These are phyloP conservation scores for Rhododendron vialii DNA, from an alignment of 148 eudicot species.

Conservation along the genomic window DNA sequence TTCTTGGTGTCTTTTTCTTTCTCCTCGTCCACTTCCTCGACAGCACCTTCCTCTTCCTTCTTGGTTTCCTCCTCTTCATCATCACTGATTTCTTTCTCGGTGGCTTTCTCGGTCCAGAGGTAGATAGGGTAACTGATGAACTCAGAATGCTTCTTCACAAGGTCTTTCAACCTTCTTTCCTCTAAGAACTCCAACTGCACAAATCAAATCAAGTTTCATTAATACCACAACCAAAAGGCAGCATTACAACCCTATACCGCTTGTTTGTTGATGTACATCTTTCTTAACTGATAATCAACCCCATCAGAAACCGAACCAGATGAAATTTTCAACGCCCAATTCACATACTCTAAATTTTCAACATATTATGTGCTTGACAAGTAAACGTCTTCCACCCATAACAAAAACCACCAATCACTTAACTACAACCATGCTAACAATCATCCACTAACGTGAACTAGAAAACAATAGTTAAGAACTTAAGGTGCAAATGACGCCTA, in stretches of 20 bases:
- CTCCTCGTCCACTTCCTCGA: conserved; percentile 7
- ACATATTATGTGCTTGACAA: neutral
- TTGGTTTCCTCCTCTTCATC: conserved; percentile 4
- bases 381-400: neutral
- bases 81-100: conserved; percentile 3
- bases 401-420: neutral
- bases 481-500: neutral
- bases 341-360: neutral
- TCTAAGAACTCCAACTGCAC: conserved; percentile 7
- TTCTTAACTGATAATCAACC: neutral
- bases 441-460: neutral
- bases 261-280: neutral
- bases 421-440: neutral
- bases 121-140: conserved; percentile 6
- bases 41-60: conserved; percentile 4
- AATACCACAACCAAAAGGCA: neutral
- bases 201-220: neutral
- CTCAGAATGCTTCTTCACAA: conserved; percentile 11
- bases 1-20: neutral
- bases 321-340: neutral
- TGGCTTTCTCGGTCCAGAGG: conserved; percentile 6
- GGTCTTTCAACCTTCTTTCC: conserved; percentile 8
- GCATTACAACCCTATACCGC: neutral
- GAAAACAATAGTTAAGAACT: neutral
- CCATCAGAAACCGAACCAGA: neutral